Percentiles rank a stretch among this genome's conserved stretches.
These are phyloP conservation scores for Codiaeum variegatum DNA, from an alignment of 441 rosid species.

Conservation along the genomic window DNA sequence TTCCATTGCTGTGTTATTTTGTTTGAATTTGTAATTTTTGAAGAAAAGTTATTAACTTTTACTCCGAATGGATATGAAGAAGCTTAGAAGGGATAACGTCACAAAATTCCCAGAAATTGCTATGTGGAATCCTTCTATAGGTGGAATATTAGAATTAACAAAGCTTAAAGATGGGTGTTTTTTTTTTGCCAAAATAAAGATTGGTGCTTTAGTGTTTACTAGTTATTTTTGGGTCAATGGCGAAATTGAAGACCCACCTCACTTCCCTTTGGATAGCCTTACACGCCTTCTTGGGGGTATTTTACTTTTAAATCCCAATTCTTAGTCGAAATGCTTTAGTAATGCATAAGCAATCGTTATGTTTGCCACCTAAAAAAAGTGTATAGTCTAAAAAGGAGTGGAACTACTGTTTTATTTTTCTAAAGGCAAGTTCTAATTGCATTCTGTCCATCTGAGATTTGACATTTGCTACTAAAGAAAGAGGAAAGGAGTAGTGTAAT, in stretches of 20 bases:
- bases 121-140: slow-evolving; percentile 23
- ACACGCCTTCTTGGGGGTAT: slow-evolving; percentile 6
- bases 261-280: slow-evolving; percentile 10
- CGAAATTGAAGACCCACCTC: slow-evolving; percentile 24
- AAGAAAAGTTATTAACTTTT: background rate
- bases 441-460: slow-evolving; percentile 26
- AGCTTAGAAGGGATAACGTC: background rate
- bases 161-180: slow-evolving; percentile 5
- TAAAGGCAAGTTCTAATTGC: slow-evolving; percentile 14
- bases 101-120: background rate
- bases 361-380: slow-evolving; percentile 23
- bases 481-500: slow-evolving; percentile 13
- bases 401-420: slow-evolving; percentile 17
- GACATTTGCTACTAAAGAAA: slow-evolving; percentile 23
- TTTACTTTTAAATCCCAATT: slow-evolving; percentile 18
- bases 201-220: slow-evolving; percentile 18
- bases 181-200: too few relatives aligned
- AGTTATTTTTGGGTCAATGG: slow-evolving; percentile 26
- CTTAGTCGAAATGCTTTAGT: slow-evolving; percentile 18
- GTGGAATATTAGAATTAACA: slow-evolving; percentile 13
- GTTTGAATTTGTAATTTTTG: background rate
- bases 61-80: slow-evolving; percentile 8
- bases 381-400: slow-evolving; percentile 17
- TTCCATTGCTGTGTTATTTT: background rate
- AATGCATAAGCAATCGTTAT: slow-evolving; percentile 21